phyloP scores from a whole-genome alignment of 2,329 filamentous ascomycete genomes.

The Xylariaceae sp. region DNA sequence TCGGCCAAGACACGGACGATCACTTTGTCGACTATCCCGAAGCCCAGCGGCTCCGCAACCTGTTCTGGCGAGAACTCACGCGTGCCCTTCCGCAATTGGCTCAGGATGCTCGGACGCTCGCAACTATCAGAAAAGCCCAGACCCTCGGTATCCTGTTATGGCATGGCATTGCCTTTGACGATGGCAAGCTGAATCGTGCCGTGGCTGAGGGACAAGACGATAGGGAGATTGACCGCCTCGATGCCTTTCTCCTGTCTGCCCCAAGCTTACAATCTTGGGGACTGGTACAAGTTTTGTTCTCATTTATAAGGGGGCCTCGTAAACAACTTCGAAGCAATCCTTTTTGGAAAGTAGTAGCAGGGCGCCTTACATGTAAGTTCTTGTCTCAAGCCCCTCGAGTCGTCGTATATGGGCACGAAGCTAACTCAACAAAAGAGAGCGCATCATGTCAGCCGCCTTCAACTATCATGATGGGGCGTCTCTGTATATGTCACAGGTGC shows the following conservation, averaged over 20 bases:
- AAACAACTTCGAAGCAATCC: no score
- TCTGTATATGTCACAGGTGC: no score
- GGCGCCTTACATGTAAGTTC: no score
- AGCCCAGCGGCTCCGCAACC: constrained; percentile 32
- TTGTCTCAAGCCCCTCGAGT: no score
- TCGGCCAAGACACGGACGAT: constrained; percentile 36
- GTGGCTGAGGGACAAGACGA: constrained; percentile 43
- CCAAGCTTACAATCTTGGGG: neutral
- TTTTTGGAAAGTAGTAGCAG: no score
- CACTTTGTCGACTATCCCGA: constrained; percentile 38
- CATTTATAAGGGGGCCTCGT: no score
- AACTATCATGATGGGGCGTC: no score
- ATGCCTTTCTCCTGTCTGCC: constrained; percentile 23
- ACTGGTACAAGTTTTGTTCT: no score
- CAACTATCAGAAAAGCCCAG: constrained; percentile 34
- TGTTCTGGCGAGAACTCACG: constrained; percentile 43
- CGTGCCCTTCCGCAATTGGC: constrained; percentile 28
- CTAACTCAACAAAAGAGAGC: no score
- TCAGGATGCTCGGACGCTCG: constrained; percentile 10
- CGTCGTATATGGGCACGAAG: no score
- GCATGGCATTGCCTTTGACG: constrained; percentile 57
- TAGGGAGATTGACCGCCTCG: constrained; percentile 45
- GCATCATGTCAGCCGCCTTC: no score
- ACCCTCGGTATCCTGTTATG: constrained; percentile 52
- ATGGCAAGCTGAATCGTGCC: constrained; percentile 50